Percentiles rank a stretch among this genome's conserved stretches.
Evolutionary conservation across 345 rosid genomes (phyloP).

Genomic region (Pugionium cornutum): DNA sequence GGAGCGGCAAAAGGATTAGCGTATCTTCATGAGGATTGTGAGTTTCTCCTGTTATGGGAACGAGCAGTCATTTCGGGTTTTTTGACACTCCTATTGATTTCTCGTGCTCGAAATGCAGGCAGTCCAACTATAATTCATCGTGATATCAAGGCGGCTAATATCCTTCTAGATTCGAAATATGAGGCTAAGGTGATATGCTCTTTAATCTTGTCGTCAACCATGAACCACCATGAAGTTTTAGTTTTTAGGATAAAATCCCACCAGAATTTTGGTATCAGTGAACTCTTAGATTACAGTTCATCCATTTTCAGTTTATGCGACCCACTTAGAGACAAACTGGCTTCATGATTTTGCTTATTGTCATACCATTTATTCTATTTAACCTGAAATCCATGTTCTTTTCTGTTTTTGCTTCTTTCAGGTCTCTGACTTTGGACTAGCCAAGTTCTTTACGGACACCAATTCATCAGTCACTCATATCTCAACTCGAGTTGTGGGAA

Average conservation of each 20-base stretch:
- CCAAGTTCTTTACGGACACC: constrained; percentile 56
- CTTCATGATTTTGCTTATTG: neutral
- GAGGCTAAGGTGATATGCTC: constrained; percentile 67
- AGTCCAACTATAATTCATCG: constrained; percentile 83
- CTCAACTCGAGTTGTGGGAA: constrained; percentile 81
- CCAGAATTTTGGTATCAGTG: neutral
- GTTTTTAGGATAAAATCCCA: neutral
- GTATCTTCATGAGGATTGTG: constrained; percentile 95
- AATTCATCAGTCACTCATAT: constrained; percentile 55
- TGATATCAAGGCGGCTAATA: constrained; percentile 83
- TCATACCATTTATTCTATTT: neutral
- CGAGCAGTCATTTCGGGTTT: neutral
- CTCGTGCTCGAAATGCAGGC: constrained; percentile 45
- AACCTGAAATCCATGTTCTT: neutral
- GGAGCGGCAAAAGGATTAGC: constrained; percentile 94
- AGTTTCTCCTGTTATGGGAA: constrained; percentile 25
- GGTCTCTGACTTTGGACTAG: constrained; percentile 92
- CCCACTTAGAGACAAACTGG: neutral
- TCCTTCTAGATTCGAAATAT: constrained; percentile 70
- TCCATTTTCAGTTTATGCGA: neutral
- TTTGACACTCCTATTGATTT: neutral
- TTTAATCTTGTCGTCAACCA: neutral
- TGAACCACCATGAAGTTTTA: neutral
- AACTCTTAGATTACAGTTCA: neutral
- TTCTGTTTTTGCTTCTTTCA: constrained; percentile 33